phyloP scores from a whole-genome alignment of 768 basidiomycete species.

The Psilocybe azurescens region DNA sequence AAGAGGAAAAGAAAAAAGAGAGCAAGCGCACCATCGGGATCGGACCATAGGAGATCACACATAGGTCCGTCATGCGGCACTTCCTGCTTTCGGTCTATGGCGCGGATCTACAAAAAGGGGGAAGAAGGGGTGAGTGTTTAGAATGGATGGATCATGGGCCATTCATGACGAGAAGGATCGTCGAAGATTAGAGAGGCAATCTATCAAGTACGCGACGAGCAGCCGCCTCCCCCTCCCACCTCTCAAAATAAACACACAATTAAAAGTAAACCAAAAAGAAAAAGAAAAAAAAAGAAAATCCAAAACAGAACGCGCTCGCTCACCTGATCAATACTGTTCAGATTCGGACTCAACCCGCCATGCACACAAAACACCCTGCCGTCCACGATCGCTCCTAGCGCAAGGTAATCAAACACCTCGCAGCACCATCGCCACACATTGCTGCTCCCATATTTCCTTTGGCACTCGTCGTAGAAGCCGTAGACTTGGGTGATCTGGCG shows the following conservation, averaged over 20 bases:
- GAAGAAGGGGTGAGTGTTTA: background rate
- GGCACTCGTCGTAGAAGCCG: conserved; percentile 96
- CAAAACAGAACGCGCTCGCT: conserved; percentile 20
- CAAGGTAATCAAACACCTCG: conserved; percentile 97
- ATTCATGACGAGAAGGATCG: background rate
- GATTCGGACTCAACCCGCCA: conserved; percentile 91
- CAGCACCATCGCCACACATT: conserved; percentile 99
- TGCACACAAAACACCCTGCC: conserved; percentile 97
- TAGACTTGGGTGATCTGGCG: conserved; percentile 97
- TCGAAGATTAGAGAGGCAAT: background rate
- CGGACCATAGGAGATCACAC: conserved; percentile 99
- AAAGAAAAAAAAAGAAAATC: background rate
- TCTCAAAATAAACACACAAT: background rate
- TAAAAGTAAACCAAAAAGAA: background rate
- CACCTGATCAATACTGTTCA: conserved; percentile 90
- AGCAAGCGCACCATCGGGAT: conserved; percentile 84
- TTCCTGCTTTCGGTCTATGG: conserved; percentile 95
- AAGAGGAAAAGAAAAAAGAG: conserved; percentile 3
- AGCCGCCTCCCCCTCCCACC: too few species aligned
- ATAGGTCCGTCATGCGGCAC: conserved; percentile 98
- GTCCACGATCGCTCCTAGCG: conserved; percentile 95
- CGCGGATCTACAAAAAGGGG: conserved; percentile 68
- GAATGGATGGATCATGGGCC: background rate
- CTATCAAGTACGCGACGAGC: background rate
- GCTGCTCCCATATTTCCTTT: conserved; percentile 90